Base-by-base conservation (phyloP, 1,284 basidiomycete genomes). In the Trametes hirsuta region DNA sequence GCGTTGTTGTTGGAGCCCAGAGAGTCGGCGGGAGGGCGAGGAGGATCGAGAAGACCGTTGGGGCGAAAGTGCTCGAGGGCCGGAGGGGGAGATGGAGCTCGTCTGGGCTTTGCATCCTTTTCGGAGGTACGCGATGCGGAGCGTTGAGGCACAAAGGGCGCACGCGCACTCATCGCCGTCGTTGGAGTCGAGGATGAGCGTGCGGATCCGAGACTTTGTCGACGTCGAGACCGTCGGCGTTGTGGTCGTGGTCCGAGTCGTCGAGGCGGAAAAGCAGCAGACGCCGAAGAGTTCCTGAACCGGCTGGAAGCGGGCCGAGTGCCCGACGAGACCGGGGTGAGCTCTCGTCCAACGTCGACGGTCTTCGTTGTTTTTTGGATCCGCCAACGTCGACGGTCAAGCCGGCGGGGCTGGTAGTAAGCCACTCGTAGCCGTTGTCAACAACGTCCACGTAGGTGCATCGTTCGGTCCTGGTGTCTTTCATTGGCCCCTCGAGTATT, bases 101-200 rank as follows among this genome's bases (percentile, higher is more conserved):
- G 51, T 1, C 22, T 42, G 21, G 24, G 3, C 8, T 47, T 22
- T 6, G 40, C 10, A 15, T 54, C 52, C 48, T 40, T 4, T 5
- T 50, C 47, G 3, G 54, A 35, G 14, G 47, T 14, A 36, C 57
- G 61, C 18, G 64, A 61, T 10, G 58, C 40, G 2, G 60, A 53
- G 15, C 64, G 56, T n/a, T 58, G 64, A 40, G 64, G 64, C 4
- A 63, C 59, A 53, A 65, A 65, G 10, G 64, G 64, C 1, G 64
- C 54, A 18, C 64, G 45, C 25, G 64, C 64, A 39, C 64, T 65
- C 64, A 65, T 65, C 36, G 44, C 59, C 4, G n/a, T 8, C 45
- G 34, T 8, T 30, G 30, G 30, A 30, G 30, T 30, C 30, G 30
- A 5, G 4, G 30, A 30, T 4, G 30, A 5, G 30, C 30, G 30